phyloP scores from a whole-genome alignment of 306 rosid species.

The Nissolia schottii region DNA sequence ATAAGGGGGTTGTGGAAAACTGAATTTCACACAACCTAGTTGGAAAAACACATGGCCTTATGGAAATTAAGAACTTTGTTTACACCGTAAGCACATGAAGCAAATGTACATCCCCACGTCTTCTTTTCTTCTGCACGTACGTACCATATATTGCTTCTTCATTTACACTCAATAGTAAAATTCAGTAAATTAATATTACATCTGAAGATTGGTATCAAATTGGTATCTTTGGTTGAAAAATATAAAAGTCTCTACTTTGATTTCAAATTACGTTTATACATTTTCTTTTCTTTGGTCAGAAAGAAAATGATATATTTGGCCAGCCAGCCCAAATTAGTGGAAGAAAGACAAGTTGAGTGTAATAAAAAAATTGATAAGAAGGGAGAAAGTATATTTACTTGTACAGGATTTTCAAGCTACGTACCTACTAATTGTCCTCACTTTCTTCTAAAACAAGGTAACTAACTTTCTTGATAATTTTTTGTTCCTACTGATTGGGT shows the following conservation, averaged over 20 bases:
- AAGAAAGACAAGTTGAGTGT: neutral
- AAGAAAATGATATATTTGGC: neutral
- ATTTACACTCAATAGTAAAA: constrained; percentile 25
- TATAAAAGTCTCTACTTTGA: constrained; percentile 13
- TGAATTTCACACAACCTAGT: constrained; percentile 28
- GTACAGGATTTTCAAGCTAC: constrained; percentile 2
- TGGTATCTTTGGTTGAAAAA: constrained; percentile 12
- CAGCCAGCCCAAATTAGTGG: neutral
- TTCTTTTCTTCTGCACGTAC: constrained; percentile 14
- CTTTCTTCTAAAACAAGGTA: neutral
- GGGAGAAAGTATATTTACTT: neutral
- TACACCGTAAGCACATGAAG: constrained; percentile 34
- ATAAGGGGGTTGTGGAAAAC: constrained; percentile 24
- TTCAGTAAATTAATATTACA: constrained; percentile 7
- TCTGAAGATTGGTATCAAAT: neutral
- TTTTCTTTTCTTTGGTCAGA: neutral
- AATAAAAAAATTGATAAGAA: neutral
- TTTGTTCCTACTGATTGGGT: neutral
- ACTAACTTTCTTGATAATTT: neutral
- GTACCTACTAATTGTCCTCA: constrained; percentile 4
- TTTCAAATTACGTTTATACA: constrained; percentile 38
- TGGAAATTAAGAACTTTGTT: constrained; percentile 19
- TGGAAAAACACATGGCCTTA: constrained; percentile 42
- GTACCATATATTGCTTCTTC: constrained; percentile 25
- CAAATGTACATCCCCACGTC: constrained; percentile 14